Base-by-base conservation (phyloP, 306 rosid species). In the Echinosophora koreensis region DNA sequence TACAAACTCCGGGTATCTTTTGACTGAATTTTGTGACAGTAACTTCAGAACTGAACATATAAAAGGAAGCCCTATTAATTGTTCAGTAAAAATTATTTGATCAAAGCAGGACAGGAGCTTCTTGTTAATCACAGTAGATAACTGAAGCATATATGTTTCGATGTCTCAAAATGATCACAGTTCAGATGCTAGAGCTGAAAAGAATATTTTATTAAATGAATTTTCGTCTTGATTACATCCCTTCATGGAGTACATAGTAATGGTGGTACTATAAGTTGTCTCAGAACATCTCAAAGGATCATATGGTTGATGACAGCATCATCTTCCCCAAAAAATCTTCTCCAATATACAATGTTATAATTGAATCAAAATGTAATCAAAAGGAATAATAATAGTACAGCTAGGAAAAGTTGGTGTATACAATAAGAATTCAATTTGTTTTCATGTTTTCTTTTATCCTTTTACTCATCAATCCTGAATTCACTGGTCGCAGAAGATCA, bases 281-380 rank as follows among this genome's bases (percentile, higher is more conserved):
- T 37, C 49, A 1, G 37, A 66, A 74, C 52, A 79, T 84, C 73
- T 66, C 73, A 78, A 44, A 56, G 58, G 51, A 74, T 81, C 78
- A 61, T 62, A 22, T 49, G 32, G 32, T 2, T 30, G 46, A 56
- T 63, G 67, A 79, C 78, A 80, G 27, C 13, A 71, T 73, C 49
- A 35, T 61, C 66, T 73, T 51, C 59, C 59, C 58, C 51, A 66
- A 81, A 71, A 84, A 54, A 30, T 64, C 74, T 58, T 6, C 41
- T 8, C 65, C 10, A 69, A 35, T 80, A 84, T 71, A 72, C 74
- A 71, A 67, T 64, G 67, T 80, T 89, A 85, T 80, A 38, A 65
- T 28, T 11, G 68, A 71, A 54, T 57, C 71, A 8, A 9, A 9
- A 76, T 58, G 77, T 18, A 64, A 58, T 32, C 42, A 32, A 83